phyloP scores from a whole-genome alignment of 2,329 filamentous ascomycete genomes.

The Orbilia quercus region DNA sequence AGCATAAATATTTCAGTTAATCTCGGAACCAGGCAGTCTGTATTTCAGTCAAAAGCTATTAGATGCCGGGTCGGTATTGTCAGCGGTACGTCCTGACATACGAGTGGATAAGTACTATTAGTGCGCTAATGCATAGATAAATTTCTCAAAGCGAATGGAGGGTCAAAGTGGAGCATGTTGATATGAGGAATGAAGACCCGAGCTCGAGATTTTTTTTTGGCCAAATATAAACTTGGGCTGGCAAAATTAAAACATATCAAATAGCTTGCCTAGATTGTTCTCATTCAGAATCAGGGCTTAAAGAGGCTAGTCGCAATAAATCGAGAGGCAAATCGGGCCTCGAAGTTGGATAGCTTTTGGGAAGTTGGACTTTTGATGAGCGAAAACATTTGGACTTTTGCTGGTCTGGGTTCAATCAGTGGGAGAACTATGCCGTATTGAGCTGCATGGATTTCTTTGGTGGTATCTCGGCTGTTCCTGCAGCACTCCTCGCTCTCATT shows the following conservation, averaged over 20 bases:
- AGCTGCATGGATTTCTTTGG: conserved; percentile 44
- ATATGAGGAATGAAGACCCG: conserved; percentile 20
- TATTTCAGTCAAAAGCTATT: too few relatives aligned
- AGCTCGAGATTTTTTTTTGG: too few relatives aligned
- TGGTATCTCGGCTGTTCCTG: conserved; percentile 55
- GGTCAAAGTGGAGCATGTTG: conserved; percentile 2
- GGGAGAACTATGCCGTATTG: conserved; percentile 39
- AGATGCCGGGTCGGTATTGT: too few relatives aligned
- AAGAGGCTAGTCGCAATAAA: conserved; percentile 17
- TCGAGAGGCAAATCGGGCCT: conserved; percentile 11
- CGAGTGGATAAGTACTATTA: too few relatives aligned
- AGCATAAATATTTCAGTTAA: too few relatives aligned
- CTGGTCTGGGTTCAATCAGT: neutral
- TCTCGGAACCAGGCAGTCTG: too few relatives aligned
- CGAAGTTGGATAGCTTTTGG: too few relatives aligned
- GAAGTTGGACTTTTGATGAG: too few relatives aligned
- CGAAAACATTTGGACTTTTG: conserved; percentile 20
- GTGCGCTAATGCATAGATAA: neutral
- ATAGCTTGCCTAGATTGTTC: conserved; percentile 14
- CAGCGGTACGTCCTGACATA: too few relatives aligned
- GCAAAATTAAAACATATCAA: neutral
- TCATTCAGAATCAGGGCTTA: conserved; percentile 33
- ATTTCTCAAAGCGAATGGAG: neutral
- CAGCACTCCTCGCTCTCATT: conserved; percentile 51
- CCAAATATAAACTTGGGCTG: conserved; percentile 15